phyloP scores from a whole-genome alignment of 2,329 filamentous ascomycete genomes.

The Xylaria sp. region DNA sequence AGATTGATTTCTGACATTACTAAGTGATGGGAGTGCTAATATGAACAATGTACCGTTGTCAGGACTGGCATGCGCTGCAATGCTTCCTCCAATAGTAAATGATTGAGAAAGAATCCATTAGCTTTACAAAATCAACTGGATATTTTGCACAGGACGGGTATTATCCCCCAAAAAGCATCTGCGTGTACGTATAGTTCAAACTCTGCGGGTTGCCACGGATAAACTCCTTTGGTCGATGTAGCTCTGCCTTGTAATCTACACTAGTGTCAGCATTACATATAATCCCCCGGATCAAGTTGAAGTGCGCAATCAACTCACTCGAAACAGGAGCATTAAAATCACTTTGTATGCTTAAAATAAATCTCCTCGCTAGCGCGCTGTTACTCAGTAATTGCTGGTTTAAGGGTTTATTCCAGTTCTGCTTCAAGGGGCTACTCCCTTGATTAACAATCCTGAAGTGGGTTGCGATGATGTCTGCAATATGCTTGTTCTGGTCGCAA shows the following conservation, averaged over 20 bases:
- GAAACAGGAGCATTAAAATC: constrained; percentile 20
- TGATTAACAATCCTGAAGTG: constrained; percentile 32
- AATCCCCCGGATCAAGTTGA: not conserved
- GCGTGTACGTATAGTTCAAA: constrained; percentile 28
- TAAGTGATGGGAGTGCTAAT: not conserved
- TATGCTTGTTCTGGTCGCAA: constrained; percentile 25
- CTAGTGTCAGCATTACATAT: not conserved
- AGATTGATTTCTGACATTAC: not conserved
- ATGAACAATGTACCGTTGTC: not conserved
- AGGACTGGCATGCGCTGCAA: not conserved
- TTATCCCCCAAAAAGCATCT: constrained; percentile 28
- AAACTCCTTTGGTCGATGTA: constrained; percentile 7
- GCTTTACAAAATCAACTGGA: not conserved
- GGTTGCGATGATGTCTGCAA: constrained; percentile 24
- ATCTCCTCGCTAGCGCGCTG: constrained; percentile 13
- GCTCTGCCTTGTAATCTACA: constrained; percentile 26
- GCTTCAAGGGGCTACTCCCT: constrained; percentile 27
- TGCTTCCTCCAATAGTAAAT: not conserved
- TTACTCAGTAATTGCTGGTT: constrained; percentile 30
- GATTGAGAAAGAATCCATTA: not conserved
- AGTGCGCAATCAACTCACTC: constrained; percentile 3
- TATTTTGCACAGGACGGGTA: not conserved
- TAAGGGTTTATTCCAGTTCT: constrained; percentile 27
- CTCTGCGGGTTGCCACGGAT: constrained; percentile 19
- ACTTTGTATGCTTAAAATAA: constrained; percentile 27